A percentile compares a stretch with the other conserved stretches of the same genome.
phyloP scores from a whole-genome alignment of 805 yeast species.

The Metschnikowia amazonensis region DNA sequence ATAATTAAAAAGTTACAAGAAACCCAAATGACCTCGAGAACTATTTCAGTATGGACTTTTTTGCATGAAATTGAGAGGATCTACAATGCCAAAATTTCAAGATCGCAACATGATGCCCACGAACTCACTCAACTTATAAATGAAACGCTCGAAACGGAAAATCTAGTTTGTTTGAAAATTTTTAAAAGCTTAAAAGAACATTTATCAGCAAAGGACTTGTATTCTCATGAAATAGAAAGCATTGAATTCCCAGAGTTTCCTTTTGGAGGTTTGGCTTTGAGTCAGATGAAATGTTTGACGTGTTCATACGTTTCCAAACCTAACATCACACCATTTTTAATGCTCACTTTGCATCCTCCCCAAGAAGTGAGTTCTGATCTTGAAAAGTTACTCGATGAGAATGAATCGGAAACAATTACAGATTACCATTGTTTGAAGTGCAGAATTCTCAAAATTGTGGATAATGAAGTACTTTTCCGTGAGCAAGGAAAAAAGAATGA shows the following conservation, averaged over 20 bases:
- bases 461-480: constrained; percentile 25
- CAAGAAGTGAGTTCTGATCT: constrained; percentile 45
- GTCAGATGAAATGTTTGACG: constrained; percentile 63
- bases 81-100: constrained; percentile 68
- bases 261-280: constrained; percentile 61
- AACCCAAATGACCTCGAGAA: constrained; percentile 49
- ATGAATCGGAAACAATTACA: constrained; percentile 65
- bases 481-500: constrained; percentile 19
- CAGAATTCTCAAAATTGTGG: constrained; percentile 36
- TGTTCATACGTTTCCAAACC: constrained; percentile 64
- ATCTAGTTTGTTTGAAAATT: constrained; percentile 38
- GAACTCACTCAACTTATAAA: constrained; percentile 79
- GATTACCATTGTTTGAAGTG: constrained; percentile 81
- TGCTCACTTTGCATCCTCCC: constrained; percentile 75
- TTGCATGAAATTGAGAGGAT: constrained; percentile 68
- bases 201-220: background rate
- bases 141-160: constrained; percentile 73
- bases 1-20: constrained; percentile 58
- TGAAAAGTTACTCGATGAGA: constrained; percentile 50
- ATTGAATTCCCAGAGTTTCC: constrained; percentile 61
- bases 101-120: constrained; percentile 92
- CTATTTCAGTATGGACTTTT: constrained; percentile 75
- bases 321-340: constrained; percentile 56
- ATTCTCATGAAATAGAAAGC: constrained; percentile 8
- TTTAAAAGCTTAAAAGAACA: constrained; percentile 19